Base-by-base conservation (phyloP, 2,329 filamentous ascomycete species). In the Talaromyces sp. region DNA sequence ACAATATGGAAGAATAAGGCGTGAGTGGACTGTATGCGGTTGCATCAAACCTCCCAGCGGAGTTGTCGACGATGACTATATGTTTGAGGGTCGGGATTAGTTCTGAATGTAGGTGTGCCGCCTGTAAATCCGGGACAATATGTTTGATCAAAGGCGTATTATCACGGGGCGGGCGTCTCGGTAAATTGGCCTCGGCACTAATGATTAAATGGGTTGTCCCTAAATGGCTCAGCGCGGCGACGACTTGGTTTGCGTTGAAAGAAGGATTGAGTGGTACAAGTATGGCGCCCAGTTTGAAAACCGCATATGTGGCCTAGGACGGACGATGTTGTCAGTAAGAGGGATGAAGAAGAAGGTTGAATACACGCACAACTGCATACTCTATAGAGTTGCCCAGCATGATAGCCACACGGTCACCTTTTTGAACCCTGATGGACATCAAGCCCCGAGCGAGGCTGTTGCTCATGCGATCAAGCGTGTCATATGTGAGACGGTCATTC, bases 221-320 rank as follows among this genome's bases (percentile, higher is more conserved):
- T 0, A 99, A 83, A 69, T 96, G 93, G 9, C 82, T 82, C 29
- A 98, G 80, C 0, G 93, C 93, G 2, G 91, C 84, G 5, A 85
- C 80, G 9, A 98, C 86, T 78, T 98, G 95, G 5, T 79, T 74
- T 3, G 85, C 81, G 66, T 91, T 96, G 80, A 98, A 98, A 1
- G 86, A 88, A 21, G 93, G 93, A 73, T 99, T 98, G 26, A 98
- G 78, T 0, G 93, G 95, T 71, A 86, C 93, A 64, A 98, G 80
- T 56, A 98, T 85, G 26, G 91, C 93, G n/a, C 95, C 95, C 10
- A 98, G 83, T 75, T 98, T 98, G 80, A 93, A 96, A 58, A 95
- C 75, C 0, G 93, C 93, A 75, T 98, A 98, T 6, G 89, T 93
- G 21, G 75, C 73, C 82, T 77, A 24, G 17, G 17, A 31, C 2